Conservation (phyloP, 148 eudicot genomes). For the Limonium bicolor region DNA sequence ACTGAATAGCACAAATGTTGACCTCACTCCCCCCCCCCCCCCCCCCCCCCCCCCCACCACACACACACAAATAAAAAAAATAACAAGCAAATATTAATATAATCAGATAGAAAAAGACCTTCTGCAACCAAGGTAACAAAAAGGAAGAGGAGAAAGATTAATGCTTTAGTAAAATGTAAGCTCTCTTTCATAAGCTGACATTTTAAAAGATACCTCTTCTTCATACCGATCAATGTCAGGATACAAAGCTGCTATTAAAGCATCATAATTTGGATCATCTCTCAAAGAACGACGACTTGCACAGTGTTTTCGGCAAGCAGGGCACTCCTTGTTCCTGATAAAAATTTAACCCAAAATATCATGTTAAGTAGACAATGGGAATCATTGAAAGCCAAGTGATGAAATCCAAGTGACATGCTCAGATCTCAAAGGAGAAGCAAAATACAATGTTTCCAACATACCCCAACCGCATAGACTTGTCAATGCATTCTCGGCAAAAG, state of each 20-base stretch:
- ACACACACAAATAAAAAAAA: background rate
- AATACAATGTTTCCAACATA: slow-evolving; percentile 13
- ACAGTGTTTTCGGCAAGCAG: slow-evolving; percentile 85
- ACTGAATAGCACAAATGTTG: too few species aligned
- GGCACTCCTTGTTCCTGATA: slow-evolving; percentile 72
- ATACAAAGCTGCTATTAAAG: slow-evolving; percentile 49
- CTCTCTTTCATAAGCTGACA: background rate
- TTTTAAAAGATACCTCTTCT: slow-evolving; percentile 49
- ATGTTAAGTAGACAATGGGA: too few species aligned
- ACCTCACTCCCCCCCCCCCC: too few species aligned
- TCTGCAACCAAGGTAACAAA: too few species aligned
- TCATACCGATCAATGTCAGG: slow-evolving; percentile 70
- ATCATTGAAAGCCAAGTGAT: too few species aligned
- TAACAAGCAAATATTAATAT: background rate
- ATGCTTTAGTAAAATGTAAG: too few species aligned
- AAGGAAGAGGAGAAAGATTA: too few species aligned
- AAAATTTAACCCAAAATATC: slow-evolving; percentile 1
- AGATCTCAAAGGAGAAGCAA: background rate
- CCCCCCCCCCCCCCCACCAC: background rate
- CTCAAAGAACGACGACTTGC: slow-evolving; percentile 82
- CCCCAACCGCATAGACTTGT: slow-evolving; percentile 99
- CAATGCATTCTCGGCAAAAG: slow-evolving; percentile 96
- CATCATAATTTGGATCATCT: slow-evolving; percentile 77
- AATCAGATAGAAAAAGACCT: too few species aligned
- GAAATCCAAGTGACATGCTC: background rate